Evolutionary conservation across 345 rosid species (phyloP).

Genomic region (Lepidium didymum): DNA sequence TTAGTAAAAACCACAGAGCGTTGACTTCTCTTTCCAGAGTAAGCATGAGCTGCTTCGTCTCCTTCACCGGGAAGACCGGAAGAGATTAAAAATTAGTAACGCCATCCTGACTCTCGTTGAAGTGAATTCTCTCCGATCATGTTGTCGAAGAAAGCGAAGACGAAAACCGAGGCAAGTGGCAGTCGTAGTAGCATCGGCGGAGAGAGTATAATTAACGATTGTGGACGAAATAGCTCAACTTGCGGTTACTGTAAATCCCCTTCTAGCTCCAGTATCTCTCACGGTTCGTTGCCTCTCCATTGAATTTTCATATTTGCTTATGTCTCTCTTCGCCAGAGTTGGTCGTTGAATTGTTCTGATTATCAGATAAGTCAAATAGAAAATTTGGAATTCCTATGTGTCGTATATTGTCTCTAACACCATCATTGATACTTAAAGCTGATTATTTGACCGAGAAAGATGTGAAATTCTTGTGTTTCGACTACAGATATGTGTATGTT

Average conservation of each 20-base stretch:
- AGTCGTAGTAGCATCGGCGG: constrained; percentile 33
- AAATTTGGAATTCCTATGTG: not conserved
- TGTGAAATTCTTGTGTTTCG: not conserved
- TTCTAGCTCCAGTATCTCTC: constrained; percentile 45
- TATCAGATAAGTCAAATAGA: not conserved
- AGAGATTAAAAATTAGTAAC: not conserved
- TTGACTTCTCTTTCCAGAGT: not conserved
- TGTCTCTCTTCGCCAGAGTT: not conserved
- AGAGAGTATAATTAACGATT: constrained; percentile 51
- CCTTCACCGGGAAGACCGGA: constrained; percentile 11
- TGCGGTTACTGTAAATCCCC: constrained; percentile 75
- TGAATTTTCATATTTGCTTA: not conserved
- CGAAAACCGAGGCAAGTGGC: constrained; percentile 60
- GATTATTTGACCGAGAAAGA: not conserved
- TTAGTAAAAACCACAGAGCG: constrained; percentile 4
- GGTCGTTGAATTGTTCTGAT: not conserved
- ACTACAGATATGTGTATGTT: not conserved
- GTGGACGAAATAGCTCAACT: constrained; percentile 36
- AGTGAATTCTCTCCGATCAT: constrained; percentile 5
- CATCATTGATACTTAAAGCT: not conserved
- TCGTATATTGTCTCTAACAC: not conserved
- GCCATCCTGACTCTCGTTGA: constrained; percentile 7
- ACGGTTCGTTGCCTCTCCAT: constrained; percentile 41
- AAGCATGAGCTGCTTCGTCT: not conserved
- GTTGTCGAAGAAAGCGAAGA: constrained; percentile 34